A percentile compares a stretch with the other conserved stretches of the same genome.
These are phyloP conservation scores for Boletus holoroseus DNA, from an alignment of 1,284 basidiomycete species.

Conservation along the genomic window DNA sequence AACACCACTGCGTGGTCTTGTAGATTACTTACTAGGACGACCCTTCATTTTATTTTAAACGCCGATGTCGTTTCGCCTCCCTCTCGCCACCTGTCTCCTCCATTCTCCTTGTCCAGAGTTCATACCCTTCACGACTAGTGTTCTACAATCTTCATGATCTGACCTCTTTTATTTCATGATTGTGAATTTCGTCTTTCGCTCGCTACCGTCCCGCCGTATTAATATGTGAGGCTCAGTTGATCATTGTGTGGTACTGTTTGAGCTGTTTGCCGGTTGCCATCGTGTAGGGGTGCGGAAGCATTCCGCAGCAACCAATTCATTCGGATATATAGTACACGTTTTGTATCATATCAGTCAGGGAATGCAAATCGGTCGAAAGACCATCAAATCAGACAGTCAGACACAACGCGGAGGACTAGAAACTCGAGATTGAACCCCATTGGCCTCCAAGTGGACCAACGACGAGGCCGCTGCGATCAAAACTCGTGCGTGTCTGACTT, in stretches of 20 bases:
- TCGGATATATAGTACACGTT: background rate
- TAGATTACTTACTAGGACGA: constrained; percentile 36
- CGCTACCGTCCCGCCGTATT: constrained; percentile 1
- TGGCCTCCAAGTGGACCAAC: background rate
- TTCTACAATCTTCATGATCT: constrained; percentile 38
- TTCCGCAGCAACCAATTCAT: constrained; percentile 19
- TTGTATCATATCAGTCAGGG: background rate
- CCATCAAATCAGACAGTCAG: background rate
- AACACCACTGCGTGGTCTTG: constrained; percentile 49
- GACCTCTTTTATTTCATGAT: constrained; percentile 24
- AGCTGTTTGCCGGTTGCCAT: constrained; percentile 21
- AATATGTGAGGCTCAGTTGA: constrained; percentile 1
- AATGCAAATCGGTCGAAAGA: background rate
- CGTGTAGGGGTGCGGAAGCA: background rate
- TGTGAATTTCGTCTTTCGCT: constrained; percentile 15
- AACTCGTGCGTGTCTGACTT: background rate
- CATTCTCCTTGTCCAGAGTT: constrained; percentile 23
- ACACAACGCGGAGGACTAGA: background rate
- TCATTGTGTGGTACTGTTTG: constrained; percentile 5
- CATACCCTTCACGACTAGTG: constrained; percentile 37
- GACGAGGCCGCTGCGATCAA: background rate
- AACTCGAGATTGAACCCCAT: background rate
- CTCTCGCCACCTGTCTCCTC: constrained; percentile 17
- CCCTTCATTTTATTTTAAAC: constrained; percentile 17
- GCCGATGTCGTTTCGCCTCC: constrained; percentile 19